A percentile compares a stretch with the other conserved stretches of the same genome.
Conservation (phyloP, 2,329 filamentous ascomycete genomes). For the Aspergillus cejpii region DNA sequence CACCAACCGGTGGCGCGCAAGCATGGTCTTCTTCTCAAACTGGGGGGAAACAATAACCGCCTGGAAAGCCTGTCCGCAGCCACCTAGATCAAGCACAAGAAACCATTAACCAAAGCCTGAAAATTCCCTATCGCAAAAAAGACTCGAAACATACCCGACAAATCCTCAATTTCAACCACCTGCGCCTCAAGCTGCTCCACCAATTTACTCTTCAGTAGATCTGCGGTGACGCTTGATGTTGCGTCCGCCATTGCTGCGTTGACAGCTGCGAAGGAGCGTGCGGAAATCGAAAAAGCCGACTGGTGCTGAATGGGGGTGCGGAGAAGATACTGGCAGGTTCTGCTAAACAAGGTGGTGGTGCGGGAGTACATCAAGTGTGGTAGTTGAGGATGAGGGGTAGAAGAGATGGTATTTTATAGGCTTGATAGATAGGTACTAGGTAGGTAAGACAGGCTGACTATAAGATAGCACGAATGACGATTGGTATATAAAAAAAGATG, state of each 20-base stretch:
- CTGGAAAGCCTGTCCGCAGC: slow-evolving; percentile 64
- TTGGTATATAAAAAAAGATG: neutral
- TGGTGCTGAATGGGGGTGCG: slow-evolving; percentile 23
- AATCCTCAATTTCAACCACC: slow-evolving; percentile 82
- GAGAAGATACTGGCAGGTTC: slow-evolving; percentile 37
- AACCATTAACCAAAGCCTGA: slow-evolving; percentile 5
- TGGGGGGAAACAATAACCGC: slow-evolving; percentile 63
- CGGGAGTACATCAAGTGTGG: slow-evolving; percentile 36
- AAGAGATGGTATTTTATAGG: neutral
- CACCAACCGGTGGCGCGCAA: slow-evolving; percentile 80
- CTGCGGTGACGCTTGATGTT: slow-evolving; percentile 62
- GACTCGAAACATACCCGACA: slow-evolving; percentile 62
- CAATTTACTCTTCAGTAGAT: slow-evolving; percentile 62
- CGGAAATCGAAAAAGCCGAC: slow-evolving; percentile 30
- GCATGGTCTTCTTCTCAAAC: slow-evolving; percentile 65
- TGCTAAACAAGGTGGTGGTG: slow-evolving; percentile 31
- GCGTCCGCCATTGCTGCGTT: slow-evolving; percentile 40
- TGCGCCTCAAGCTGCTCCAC: slow-evolving; percentile 62
- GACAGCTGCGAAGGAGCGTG: slow-evolving; percentile 29
- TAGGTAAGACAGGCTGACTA: neutral
- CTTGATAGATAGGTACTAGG: neutral
- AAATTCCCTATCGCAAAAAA: neutral
- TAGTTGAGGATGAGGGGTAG: neutral
- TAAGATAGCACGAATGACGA: neutral
- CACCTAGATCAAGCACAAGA: slow-evolving; percentile 45